Percentiles rank a stretch among this genome's conserved stretches.
Evolutionary conservation across 2,329 filamentous ascomycete species (phyloP).

Genomic region (Aureobasidium namibiae): DNA sequence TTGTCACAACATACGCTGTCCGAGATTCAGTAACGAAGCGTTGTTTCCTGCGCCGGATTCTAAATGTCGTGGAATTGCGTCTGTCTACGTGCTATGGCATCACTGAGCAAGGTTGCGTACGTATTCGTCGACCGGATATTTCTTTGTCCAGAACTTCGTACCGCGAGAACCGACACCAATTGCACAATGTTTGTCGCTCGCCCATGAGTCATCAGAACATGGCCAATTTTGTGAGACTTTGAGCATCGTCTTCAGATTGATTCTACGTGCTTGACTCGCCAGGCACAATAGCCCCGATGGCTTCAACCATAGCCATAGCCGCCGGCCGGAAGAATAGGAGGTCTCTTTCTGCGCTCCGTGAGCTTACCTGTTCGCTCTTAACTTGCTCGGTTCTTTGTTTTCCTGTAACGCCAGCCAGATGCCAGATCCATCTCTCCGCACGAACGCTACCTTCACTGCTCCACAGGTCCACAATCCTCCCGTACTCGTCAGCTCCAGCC

Average conservation of each 20-base stretch:
- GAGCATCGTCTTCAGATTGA: neutral
- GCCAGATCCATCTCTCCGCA: neutral
- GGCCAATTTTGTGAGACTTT: neutral
- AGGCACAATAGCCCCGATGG: too few relatives aligned
- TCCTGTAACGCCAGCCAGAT: neutral
- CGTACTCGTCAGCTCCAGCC: slow-evolving; percentile 7
- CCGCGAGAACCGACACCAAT: neutral
- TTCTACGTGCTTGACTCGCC: neutral
- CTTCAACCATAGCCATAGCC: neutral
- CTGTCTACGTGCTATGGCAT: neutral
- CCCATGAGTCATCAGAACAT: neutral
- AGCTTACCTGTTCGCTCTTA: neutral
- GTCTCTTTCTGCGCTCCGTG: slow-evolving; percentile 4
- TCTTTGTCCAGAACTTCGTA: neutral
- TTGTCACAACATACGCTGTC: neutral
- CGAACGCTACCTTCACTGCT: neutral
- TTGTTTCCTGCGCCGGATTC: neutral
- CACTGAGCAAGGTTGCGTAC: neutral
- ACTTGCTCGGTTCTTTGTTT: slow-evolving; percentile 1
- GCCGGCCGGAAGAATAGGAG: neutral
- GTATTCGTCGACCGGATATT: neutral
- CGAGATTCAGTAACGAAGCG: neutral
- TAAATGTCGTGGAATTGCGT: too few relatives aligned
- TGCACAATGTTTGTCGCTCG: neutral
- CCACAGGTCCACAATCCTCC: slow-evolving; percentile 4